Evolutionary conservation across 2,329 filamentous ascomycete genomes (phyloP), one percentile per base, ranked within the genome.

Genomic region (Thermoascus crustaceus): DNA sequence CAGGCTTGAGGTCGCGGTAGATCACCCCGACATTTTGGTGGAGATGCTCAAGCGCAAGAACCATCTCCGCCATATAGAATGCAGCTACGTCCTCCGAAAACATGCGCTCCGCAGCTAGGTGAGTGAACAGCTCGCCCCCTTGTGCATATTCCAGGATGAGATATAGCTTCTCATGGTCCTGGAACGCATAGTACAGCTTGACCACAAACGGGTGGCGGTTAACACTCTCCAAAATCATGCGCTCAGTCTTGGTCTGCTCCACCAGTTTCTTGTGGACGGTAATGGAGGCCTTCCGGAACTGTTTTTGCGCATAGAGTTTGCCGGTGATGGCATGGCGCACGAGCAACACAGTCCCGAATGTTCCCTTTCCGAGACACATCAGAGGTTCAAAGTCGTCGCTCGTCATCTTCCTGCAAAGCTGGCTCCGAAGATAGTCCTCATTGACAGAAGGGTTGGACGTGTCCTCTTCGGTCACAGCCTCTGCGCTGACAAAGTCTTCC

Each of bases 1-100:
- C 91, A 0, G 91, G 91, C 69, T 98, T 98, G 40, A 98, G 72
- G 56, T 98, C 91, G 42, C 91, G 85, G 63, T 98, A 98, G 45
- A 98, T 82, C 32, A 98, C 88, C 10, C 91, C 89, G 14, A 96
- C 78, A 44, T 82, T 87, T 48, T 84, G 80, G 64, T 98, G 91
- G 17, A 98, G 75, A 61, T 98, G 88, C 23, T 89, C 85, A 30
- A 98, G 75, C 19, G 91, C 93, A 16, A 98, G 76, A 4, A 94
- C 79, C 79, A 98, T 93, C 66, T 98, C 88, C 0, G 87, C 93
- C 85, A 96, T 94, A 72, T 98, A 98, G 62, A 96, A 98, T 1
- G 88, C 85, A 0, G 89, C 84, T 2, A 82, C 82, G 10, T 84
- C 73, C 63, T 96, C 89, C 9, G 82, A 74, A 49, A 98, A 96